Evolutionary conservation across 192 early-diverging fungal genomes (phyloP), one percentile per base, ranked within the genome.

Genomic region (Podila verticillata): DNA sequence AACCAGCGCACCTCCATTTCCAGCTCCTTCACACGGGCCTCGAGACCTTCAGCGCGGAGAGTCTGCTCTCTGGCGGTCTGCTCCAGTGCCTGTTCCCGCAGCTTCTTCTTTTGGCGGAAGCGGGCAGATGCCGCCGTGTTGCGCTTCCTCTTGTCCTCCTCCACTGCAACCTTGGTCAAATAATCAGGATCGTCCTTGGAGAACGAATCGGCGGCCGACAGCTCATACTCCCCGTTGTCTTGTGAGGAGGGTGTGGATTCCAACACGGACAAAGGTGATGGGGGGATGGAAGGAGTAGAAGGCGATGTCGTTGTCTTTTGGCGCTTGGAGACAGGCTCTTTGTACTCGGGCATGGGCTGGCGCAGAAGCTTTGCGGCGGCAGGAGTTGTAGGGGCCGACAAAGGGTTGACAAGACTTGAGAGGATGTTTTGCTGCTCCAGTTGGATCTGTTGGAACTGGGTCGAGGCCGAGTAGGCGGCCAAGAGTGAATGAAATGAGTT

Each of bases 111-210:
- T 61, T 94, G 87, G 20, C 97, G 88, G 91, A 99, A 99, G 13
- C 97, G 88, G 22, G 96, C 96, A 17, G 93, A 95, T 19, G 97
- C 97, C 22, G 91, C 96, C 6, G 96, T 99, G 87, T 99, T 99
- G 51, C 96, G 91, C 31, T 91, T 85, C 58, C 97, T 89, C 87
- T 99, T 99, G 83, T 98, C 96, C 60, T 92, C 93, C 65, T 93
- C 89, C 20, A 87, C 88, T 4, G 82, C 78, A 12, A 67, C 35
- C 70, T 82, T 85, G 34, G 66, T 56, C 34, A 26, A 10, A 17
- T 72, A 65, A 3, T 69, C 69, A 1, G 78, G 70, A 30, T 84
- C 83, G 30, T 72, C 72, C 62, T 63, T 61, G 54, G 68, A 70
- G 28, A 77, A 60, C 15, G 66, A 69, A 26, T 70, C 67, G 7